Base-by-base conservation (phyloP, 495 filamentous ascomycete species). In the Penicillium robsamsonii region DNA sequence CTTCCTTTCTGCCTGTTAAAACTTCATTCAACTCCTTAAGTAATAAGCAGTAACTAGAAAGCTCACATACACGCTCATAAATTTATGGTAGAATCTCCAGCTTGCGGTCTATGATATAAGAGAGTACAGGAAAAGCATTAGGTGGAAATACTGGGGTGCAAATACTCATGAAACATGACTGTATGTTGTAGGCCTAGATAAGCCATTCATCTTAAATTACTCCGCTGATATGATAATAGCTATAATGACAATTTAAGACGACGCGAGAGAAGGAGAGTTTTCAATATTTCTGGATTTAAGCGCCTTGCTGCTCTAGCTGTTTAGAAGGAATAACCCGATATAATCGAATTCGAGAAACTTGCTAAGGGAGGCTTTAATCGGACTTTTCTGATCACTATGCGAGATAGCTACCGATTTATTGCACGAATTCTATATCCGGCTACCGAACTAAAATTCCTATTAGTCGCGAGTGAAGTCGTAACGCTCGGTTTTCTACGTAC, bases 331-430 rank as follows among this genome's bases (percentile, higher is more conserved):
- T 46, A 54, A 24, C 2, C 53, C 12, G 59, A 66, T 51, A 46
- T 71, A 13, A 38, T 41, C 41, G 24, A 40, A 3, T 60, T 74
- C 53, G 25, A 53, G 12, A 74, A 72, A 47, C 63, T 74, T 45
- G 64, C 65, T 9, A 69, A 72, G 50, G 69, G 69, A 11, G 71
- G 67, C 5, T 69, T 68, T 55, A 74, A 72, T 31, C 57, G 67
- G 9, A 61, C 37, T 17, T 72, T 70, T 27, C 17, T 55, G 17
- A 46, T 68, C 18, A 59, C 62, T 12, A 62, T 72, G 55, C 25
- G 49, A 18, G 50, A 70, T 50, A 61, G 62, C n/a, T 52, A 57
- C 10, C 54, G 55, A 41, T 41, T 70, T 18, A 58, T 74, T 35
- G 69, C 65, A 1, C 48, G 60, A 15, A 37, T 60, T 31, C 58